These are phyloP conservation scores for Fusarium sp. DNA, from an alignment of 2,329 filamentous ascomycete genomes.

Conservation along the genomic window DNA sequence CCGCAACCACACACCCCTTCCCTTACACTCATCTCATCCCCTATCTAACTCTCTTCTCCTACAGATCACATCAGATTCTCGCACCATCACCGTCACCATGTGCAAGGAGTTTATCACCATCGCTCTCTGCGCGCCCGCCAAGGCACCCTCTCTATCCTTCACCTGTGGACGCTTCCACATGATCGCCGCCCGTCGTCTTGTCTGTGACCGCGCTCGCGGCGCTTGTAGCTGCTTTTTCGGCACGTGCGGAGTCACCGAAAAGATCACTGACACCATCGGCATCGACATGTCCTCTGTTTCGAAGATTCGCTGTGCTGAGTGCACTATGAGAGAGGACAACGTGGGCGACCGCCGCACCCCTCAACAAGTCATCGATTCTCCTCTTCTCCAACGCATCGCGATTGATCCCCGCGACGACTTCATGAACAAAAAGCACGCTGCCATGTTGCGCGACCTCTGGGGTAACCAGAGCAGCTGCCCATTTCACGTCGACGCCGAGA, in stretches of 20 bases:
- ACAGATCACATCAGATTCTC: not conserved
- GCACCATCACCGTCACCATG: slow-evolving; percentile 26
- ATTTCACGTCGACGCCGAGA: slow-evolving; percentile 2
- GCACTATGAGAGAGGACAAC: slow-evolving; percentile 32
- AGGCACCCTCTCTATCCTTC: slow-evolving; percentile 1
- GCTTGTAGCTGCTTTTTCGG: slow-evolving; percentile 42
- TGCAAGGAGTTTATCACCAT: slow-evolving; percentile 39
- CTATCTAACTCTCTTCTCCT: not conserved
- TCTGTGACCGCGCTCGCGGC: slow-evolving; percentile 30
- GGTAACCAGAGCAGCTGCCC: slow-evolving; percentile 16
- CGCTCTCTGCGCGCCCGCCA: slow-evolving; percentile 38
- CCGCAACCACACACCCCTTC: not conserved
- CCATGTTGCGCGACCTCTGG: slow-evolving; percentile 17
- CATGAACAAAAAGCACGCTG: not conserved
- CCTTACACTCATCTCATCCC: too few species aligned
- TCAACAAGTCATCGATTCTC: slow-evolving; percentile 29
- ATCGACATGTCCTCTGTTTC: slow-evolving; percentile 17
- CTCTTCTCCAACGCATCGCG: slow-evolving; percentile 17
- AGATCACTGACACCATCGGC: not conserved
- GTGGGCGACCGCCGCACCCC: slow-evolving; percentile 19
- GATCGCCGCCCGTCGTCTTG: slow-evolving; percentile 18
- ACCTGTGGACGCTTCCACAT: slow-evolving; percentile 44
- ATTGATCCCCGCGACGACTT: not conserved
- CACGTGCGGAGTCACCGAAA: slow-evolving; percentile 35
- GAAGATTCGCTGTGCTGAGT: slow-evolving; percentile 30